Percentiles rank a stretch among this genome's conserved stretches.
Conservation (phyloP, 78 protist genomes). For the Planoprotostelium fungivorum region DNA sequence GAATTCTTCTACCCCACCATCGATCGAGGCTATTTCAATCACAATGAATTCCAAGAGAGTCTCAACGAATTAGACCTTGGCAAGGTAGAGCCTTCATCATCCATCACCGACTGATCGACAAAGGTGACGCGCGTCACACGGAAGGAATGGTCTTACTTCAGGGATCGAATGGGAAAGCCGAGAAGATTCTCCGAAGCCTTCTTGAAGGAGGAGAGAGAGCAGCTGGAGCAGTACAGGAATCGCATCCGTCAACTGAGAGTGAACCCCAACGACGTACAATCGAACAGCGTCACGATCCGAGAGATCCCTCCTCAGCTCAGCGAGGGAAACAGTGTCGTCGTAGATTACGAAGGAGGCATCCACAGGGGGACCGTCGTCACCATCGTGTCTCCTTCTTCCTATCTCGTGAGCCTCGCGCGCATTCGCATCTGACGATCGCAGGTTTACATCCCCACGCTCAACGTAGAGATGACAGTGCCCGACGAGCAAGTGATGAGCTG, state of each 20-base stretch:
- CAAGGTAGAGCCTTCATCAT: neutral
- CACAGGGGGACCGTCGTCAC: neutral
- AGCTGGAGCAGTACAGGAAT: neutral
- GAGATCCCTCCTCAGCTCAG: constrained; percentile 1
- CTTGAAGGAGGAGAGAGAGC: neutral
- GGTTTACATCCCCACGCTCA: neutral
- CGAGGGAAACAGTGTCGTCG: neutral
- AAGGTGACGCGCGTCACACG: neutral
- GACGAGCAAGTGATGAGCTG: neutral
- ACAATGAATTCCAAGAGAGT: neutral
- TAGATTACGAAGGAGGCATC: neutral
- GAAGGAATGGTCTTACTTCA: neutral
- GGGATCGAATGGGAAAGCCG: neutral
- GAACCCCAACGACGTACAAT: too few relatives aligned
- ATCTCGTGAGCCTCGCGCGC: neutral
- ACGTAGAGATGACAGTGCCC: neutral
- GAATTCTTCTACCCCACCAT: neutral
- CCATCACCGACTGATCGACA: neutral
- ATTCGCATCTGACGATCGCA: neutral
- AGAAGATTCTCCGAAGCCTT: neutral
- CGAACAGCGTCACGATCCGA: neutral
- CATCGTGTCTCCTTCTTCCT: neutral
- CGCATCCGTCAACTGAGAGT: neutral
- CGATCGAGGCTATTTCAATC: neutral
- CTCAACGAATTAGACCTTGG: neutral